These are phyloP conservation scores for Aspergillus viridinutans DNA, from an alignment of 2,329 filamentous ascomycete genomes.

Conservation along the genomic window DNA sequence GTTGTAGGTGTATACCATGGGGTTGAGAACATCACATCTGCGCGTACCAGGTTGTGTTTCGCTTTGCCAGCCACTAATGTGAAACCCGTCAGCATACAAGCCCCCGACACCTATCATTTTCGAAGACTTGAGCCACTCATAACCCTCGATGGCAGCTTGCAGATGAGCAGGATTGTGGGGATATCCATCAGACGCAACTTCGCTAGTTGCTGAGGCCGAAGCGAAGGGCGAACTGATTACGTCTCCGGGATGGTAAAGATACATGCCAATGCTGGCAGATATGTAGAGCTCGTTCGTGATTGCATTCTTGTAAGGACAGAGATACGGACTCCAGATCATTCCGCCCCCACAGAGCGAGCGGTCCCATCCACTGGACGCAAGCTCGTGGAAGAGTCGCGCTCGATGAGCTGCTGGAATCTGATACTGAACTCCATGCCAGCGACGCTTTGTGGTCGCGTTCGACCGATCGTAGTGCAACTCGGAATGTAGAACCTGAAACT, in stretches of 20 bases:
- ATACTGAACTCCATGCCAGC: constrained; percentile 76
- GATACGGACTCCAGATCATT: constrained; percentile 82
- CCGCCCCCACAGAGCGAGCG: constrained; percentile 75
- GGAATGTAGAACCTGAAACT: constrained; percentile 70
- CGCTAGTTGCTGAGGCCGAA: constrained; percentile 17
- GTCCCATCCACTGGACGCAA: constrained; percentile 77
- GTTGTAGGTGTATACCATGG: constrained; percentile 94
- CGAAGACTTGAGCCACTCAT: constrained; percentile 72
- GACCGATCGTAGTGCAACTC: constrained; percentile 52
- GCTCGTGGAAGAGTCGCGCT: constrained; percentile 78
- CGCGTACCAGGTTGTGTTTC: constrained; percentile 61
- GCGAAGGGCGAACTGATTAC: constrained; percentile 66
- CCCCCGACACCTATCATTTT: constrained; percentile 76
- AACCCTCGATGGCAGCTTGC: constrained; percentile 69
- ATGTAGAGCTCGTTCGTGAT: constrained; percentile 93
- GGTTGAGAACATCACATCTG: constrained; percentile 73
- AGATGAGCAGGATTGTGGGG: constrained; percentile 63
- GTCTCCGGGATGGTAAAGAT: constrained; percentile 81
- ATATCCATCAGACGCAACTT: constrained; percentile 26
- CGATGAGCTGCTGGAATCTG: constrained; percentile 74
- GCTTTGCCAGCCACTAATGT: constrained; percentile 63
- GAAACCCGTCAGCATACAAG: constrained; percentile 82
- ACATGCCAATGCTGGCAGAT: constrained; percentile 81
- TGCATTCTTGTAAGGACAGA: constrained; percentile 87
- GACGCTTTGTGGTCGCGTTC: constrained; percentile 16